Evolutionary conservation across 441 rosid species (phyloP), one percentile per base, ranked within the genome.

Genomic region (Gossypium davidsonii): DNA sequence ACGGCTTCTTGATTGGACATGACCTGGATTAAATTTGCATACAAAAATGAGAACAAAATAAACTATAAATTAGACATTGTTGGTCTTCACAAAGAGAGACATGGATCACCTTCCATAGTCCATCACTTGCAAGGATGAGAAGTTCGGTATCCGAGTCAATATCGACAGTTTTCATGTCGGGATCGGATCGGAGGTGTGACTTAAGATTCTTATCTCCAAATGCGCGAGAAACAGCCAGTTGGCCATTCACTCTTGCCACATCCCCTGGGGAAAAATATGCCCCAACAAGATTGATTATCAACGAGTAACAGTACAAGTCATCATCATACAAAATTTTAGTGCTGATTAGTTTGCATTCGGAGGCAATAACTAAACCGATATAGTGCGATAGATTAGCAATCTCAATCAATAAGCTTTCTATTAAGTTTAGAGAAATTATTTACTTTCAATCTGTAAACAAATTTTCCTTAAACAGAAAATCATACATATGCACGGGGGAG

Each of bases 71-170:
- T 15, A 57, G 42, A 17, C 64, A 26, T 31, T 14, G 1, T 2
- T 28, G 48, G 28, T 57, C 21, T 14, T n/a, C 12, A 68, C 12
- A 59, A 25, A 14, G 49, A 72, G 48, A 66, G 26, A 61, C n/a
- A 6, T 53, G 52, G 31, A 37, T 70, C 74, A 89, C 91, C 93
- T 87, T 89, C 93, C 93, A 89, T 51, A 89, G 69, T 56, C 93
- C 93, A 23, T 89, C 93, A 81, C 93, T 89, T 3, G 93, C 93
- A 65, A 89, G 84, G 77, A 89, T 78, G 51, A 89, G 87, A 64
- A 85, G 21, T 78, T 89, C 93, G 2, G 87, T 82, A 51, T 83
- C 79, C 10, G 72, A 53, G 60, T 83, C 80, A 20, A 89, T 53
- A 70, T 10, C 79, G 18, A 67, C 72, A 48, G 6, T 49, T 72